These are phyloP conservation scores for Zea luxurians DNA, from an alignment of 176 grass and related monocot genomes.

Conservation along the genomic window DNA sequence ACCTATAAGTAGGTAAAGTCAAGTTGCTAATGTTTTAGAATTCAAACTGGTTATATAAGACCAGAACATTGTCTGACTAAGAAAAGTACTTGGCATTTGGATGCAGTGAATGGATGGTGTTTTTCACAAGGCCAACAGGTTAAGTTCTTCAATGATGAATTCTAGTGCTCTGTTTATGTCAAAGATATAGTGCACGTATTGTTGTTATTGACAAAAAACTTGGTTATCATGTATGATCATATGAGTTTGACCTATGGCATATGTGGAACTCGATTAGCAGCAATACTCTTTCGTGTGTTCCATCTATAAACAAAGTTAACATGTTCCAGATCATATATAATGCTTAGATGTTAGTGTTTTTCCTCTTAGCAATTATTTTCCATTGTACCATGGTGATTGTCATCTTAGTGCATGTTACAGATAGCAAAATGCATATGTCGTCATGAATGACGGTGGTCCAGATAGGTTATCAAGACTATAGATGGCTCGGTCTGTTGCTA, in stretches of 20 bases:
- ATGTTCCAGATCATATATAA: neutral
- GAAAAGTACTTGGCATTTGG: too few relatives aligned
- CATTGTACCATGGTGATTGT: slow-evolving; percentile 17
- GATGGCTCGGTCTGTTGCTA: slow-evolving; percentile 82
- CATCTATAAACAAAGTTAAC: neutral
- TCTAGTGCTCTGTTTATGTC: slow-evolving; percentile 77
- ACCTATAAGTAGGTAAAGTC: too few relatives aligned
- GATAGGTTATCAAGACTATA: slow-evolving; percentile 86
- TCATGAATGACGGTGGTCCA: slow-evolving; percentile 76
- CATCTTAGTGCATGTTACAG: slow-evolving; percentile 37
- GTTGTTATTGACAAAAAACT: slow-evolving; percentile 47
- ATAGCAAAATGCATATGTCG: slow-evolving; percentile 49
- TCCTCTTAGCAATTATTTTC: neutral
- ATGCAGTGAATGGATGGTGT: slow-evolving; percentile 85
- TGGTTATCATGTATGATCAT: slow-evolving; percentile 66
- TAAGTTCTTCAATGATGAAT: slow-evolving; percentile 80
- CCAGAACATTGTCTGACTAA: too few relatives aligned
- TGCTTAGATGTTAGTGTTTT: neutral
- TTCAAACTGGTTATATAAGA: too few relatives aligned
- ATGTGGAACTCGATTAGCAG: neutral
- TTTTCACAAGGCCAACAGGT: slow-evolving; percentile 72
- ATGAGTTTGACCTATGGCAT: neutral
- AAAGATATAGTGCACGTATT: slow-evolving; percentile 80
- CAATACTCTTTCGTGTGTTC: neutral
- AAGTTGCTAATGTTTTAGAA: too few relatives aligned